These are phyloP conservation scores for Paramarasmius palmivorus DNA, from an alignment of 1,284 basidiomycete species.

Conservation along the genomic window DNA sequence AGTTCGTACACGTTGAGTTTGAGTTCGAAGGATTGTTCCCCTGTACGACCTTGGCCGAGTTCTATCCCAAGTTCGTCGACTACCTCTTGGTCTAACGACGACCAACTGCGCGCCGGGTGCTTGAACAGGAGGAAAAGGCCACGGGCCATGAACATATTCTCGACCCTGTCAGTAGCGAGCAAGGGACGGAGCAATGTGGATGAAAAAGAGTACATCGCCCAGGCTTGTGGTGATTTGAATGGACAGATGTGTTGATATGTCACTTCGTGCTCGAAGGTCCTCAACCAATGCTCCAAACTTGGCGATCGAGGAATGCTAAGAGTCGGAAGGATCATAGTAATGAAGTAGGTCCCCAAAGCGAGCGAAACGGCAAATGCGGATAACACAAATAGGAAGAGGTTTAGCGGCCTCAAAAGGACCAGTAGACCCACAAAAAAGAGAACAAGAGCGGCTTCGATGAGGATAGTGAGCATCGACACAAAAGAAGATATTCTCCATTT, in stretches of 20 bases:
- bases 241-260: slow-evolving; percentile 7
- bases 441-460: slow-evolving; percentile 27
- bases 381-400: neutral
- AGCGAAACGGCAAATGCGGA: neutral
- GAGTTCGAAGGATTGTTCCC: neutral
- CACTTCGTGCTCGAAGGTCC: neutral
- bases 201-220: slow-evolving; percentile 8
- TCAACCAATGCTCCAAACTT: neutral
- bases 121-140: neutral
- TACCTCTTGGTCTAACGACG: neutral
- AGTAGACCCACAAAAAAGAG: slow-evolving; percentile 30
- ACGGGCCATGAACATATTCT: neutral
- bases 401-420: slow-evolving; percentile 17
- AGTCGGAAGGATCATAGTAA: neutral
- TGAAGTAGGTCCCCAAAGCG: neutral
- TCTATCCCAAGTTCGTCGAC: neutral
- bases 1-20: neutral
- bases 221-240: slow-evolving; percentile 14
- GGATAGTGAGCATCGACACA: slow-evolving; percentile 25
- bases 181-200: neutral
- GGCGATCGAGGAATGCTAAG: neutral
- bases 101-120: neutral
- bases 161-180: neutral
- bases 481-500: slow-evolving; percentile 28
- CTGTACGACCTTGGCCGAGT: neutral